Evolutionary conservation across 202 grass and related monocot species (phyloP).

Genomic region (Setaria viridis): DNA sequence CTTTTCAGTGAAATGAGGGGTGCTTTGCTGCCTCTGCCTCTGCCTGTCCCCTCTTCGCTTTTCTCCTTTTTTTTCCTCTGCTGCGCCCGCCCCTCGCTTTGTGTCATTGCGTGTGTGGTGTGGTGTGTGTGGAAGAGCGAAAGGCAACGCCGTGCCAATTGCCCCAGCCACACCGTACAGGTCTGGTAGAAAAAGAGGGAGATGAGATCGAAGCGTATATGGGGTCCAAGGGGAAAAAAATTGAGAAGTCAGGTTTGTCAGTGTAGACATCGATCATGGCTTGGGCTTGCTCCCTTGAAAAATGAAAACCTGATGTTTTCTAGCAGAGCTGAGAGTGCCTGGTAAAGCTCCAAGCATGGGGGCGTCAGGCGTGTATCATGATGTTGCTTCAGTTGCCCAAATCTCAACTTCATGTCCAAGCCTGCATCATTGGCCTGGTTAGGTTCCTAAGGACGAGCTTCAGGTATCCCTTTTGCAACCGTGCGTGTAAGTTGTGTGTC

Average conservation of each 20-base stretch:
- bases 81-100: slow-evolving; percentile 20
- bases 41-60: slow-evolving; percentile 13
- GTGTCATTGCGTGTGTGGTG: not conserved
- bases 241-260: not conserved
- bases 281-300: slow-evolving; percentile 20
- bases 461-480: not conserved
- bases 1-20: slow-evolving; percentile 62
- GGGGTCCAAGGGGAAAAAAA: not conserved
- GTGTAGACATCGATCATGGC: slow-evolving; percentile 38
- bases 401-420: slow-evolving; percentile 26
- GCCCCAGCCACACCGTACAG: slow-evolving; percentile 24
- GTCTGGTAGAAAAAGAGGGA: not conserved
- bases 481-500: not conserved
- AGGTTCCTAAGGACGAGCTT: slow-evolving; percentile 12
- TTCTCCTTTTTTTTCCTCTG: slow-evolving; percentile 29
- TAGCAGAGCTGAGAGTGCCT: slow-evolving; percentile 24
- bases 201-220: not conserved
- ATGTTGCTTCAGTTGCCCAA: slow-evolving; percentile 26
- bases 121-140: slow-evolving; percentile 26
- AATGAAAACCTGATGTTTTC: not conserved
- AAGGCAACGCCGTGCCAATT: not conserved
- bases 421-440: slow-evolving; percentile 38
- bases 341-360: slow-evolving; percentile 44
- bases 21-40: slow-evolving; percentile 51
- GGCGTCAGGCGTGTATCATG: slow-evolving; percentile 8